Percentiles rank a stretch among this genome's conserved stretches.
Evolutionary conservation across 2,329 filamentous ascomycete genomes (phyloP).

Genomic region (Ophiostoma triangulosporum): DNA sequence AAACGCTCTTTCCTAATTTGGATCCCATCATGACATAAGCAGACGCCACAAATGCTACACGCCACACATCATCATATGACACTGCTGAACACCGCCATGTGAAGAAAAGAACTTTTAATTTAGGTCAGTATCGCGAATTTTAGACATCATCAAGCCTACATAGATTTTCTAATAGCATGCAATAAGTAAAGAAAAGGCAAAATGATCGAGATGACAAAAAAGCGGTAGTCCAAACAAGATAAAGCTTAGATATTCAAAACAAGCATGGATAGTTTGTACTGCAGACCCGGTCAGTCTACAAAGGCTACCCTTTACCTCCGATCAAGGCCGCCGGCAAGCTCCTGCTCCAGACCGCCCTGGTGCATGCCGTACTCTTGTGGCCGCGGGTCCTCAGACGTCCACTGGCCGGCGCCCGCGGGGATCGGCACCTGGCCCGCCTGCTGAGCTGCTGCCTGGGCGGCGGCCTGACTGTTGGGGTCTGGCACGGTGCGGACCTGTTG

Average conservation of each 20-base stretch:
- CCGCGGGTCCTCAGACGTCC: slow-evolving; percentile 46
- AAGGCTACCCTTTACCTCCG: too few relatives aligned
- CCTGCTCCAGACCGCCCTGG: slow-evolving; percentile 40
- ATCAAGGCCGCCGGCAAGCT: slow-evolving; percentile 29
- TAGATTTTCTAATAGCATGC: too few relatives aligned
- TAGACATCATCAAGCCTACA: too few relatives aligned
- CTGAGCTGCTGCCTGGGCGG: slow-evolving; percentile 18
- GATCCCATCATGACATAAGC: background rate
- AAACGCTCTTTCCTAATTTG: background rate
- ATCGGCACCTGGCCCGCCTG: slow-evolving; percentile 36
- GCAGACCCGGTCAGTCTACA: too few relatives aligned
- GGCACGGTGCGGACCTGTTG: slow-evolving; percentile 41
- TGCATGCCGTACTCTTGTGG: slow-evolving; percentile 43
- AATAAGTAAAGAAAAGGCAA: too few relatives aligned
- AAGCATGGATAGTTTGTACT: too few relatives aligned
- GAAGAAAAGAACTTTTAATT: too few relatives aligned
- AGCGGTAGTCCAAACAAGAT: too few relatives aligned
- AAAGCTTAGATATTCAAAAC: too few relatives aligned
- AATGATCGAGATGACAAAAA: too few relatives aligned
- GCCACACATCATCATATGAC: background rate
- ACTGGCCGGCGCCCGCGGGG: slow-evolving; percentile 36
- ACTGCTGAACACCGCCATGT: too few relatives aligned
- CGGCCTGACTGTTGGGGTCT: slow-evolving; percentile 17
- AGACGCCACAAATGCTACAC: background rate
- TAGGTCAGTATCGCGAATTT: too few relatives aligned